phyloP scores from a whole-genome alignment of 148 eudicot genomes.

The Heliamphora exappendiculata region DNA sequence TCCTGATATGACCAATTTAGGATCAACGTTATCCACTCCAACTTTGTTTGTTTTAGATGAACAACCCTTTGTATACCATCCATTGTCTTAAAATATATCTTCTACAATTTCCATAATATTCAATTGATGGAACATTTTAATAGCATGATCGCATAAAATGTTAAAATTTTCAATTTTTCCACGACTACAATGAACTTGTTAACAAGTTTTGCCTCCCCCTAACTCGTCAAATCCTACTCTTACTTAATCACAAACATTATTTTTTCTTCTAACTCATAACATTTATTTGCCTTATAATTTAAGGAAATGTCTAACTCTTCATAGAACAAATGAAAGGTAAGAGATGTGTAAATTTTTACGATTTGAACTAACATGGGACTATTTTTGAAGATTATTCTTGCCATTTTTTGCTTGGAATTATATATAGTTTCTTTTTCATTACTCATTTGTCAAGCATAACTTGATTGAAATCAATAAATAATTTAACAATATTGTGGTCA shows the following conservation, averaged over 20 bases:
- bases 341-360: background rate
- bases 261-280: background rate
- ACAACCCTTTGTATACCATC: background rate
- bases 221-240: background rate
- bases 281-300: background rate
- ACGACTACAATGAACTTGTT: background rate
- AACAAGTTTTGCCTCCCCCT: background rate
- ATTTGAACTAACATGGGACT: background rate
- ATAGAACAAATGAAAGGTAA: background rate
- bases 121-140: background rate
- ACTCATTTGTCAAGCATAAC: background rate
- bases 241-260: background rate
- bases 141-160: background rate
- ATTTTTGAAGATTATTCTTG: background rate
- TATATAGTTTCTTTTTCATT: background rate
- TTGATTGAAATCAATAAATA: background rate
- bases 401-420: background rate
- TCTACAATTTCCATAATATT: background rate
- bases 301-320: background rate
- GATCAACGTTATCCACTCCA: background rate
- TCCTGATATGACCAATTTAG: too few relatives aligned
- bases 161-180: background rate
- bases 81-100: background rate
- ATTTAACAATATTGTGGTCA: background rate
- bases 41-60: background rate